Conservation (phyloP, 495 filamentous ascomycete species). For the Schizothecium vesticola region DNA sequence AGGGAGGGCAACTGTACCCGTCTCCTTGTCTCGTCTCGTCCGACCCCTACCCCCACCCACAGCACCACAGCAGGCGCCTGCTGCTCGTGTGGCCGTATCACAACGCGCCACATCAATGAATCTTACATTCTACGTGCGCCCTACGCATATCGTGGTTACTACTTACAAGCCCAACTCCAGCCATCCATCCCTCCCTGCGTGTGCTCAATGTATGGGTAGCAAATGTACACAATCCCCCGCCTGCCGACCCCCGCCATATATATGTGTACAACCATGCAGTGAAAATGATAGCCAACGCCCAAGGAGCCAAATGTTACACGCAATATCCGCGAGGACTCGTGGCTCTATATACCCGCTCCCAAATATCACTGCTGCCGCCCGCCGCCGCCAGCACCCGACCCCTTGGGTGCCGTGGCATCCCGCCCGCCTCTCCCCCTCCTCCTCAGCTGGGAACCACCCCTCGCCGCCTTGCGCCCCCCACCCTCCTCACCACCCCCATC, state of each 20-base stretch:
- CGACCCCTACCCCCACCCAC: background rate
- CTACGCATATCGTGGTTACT: background rate
- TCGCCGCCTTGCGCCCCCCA: background rate
- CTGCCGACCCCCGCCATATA: background rate
- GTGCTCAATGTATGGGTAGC: background rate
- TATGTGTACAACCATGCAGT: background rate
- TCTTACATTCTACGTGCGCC: background rate
- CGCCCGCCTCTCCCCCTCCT: constrained; percentile 10
- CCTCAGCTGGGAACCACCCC: background rate
- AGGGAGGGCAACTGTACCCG: background rate
- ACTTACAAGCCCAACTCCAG: too few species aligned
- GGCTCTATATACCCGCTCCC: constrained; percentile 4
- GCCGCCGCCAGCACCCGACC: background rate
- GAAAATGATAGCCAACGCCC: background rate
- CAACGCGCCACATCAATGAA: constrained; percentile 13
- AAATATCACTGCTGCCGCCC: background rate
- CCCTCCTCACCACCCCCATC: background rate
- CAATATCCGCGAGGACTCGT: constrained; percentile 5
- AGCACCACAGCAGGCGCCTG: background rate
- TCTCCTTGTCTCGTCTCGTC: background rate
- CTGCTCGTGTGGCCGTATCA: constrained; percentile 8
- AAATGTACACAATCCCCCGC: background rate
- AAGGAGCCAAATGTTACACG: background rate
- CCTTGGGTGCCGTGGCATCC: constrained; percentile 1
- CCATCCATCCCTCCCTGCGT: background rate